Evolutionary conservation across 1,284 basidiomycete genomes (phyloP).

Genomic region (Agroathelia rolfsii): DNA sequence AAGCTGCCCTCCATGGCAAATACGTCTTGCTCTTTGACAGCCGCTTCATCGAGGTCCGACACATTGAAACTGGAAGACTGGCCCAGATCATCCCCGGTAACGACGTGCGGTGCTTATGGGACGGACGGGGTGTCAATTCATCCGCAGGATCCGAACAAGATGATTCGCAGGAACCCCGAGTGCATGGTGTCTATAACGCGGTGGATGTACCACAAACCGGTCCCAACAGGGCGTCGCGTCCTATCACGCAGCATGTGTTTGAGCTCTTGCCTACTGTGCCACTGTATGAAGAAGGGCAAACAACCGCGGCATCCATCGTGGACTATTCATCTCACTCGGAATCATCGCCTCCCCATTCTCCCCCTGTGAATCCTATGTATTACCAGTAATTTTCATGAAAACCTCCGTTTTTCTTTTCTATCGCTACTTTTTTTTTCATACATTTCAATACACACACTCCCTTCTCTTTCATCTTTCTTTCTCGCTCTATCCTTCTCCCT

Average conservation of each 20-base stretch:
- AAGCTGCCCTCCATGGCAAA: constrained; percentile 80
- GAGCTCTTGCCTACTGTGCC: constrained; percentile 74
- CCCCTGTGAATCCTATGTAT: too few species aligned
- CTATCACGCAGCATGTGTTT: constrained; percentile 66
- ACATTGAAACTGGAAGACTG: constrained; percentile 76
- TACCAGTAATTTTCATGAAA: too few species aligned
- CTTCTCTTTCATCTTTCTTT: too few species aligned
- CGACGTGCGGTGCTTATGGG: constrained; percentile 84
- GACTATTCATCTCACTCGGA: too few species aligned
- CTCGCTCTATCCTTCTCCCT: too few species aligned
- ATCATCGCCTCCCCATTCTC: too few species aligned
- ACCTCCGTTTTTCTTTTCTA: too few species aligned
- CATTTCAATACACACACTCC: too few species aligned
- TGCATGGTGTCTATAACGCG: too few species aligned
- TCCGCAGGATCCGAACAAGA: constrained; percentile 27
- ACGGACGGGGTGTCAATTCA: constrained; percentile 54
- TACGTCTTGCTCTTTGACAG: constrained; percentile 87
- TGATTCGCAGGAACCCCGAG: constrained; percentile 30
- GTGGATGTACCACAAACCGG: constrained; percentile 58
- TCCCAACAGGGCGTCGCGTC: constrained; percentile 24
- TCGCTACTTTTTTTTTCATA: too few species aligned
- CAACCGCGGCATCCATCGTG: too few species aligned
- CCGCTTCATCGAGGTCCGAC: constrained; percentile 88
- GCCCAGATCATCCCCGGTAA: constrained; percentile 81
- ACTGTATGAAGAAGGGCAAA: too few species aligned